Evolutionary conservation across 495 filamentous ascomycete genomes (phyloP).

Genomic region (Oidiodendron maius): DNA sequence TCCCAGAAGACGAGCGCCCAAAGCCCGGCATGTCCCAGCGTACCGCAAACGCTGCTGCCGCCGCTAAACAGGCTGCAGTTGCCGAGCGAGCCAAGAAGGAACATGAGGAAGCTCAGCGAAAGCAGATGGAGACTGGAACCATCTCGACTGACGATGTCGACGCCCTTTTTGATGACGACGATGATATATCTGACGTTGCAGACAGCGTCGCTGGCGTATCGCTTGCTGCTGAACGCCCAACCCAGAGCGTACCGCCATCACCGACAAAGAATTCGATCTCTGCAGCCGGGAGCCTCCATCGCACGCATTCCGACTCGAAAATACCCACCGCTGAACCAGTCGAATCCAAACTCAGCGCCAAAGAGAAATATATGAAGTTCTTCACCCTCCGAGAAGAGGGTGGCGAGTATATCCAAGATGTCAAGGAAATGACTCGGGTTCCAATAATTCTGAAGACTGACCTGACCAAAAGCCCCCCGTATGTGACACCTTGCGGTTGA

Average conservation of each 20-base stretch:
- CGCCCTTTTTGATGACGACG: constrained; percentile 90
- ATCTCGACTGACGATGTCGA: constrained; percentile 87
- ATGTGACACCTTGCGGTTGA: constrained; percentile 39
- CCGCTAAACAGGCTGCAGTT: constrained; percentile 72
- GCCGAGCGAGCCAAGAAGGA: constrained; percentile 74
- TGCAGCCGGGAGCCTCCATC: constrained; percentile 66
- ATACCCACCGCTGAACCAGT: constrained; percentile 65
- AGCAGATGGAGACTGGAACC: constrained; percentile 88
- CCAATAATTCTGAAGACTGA: constrained; percentile 98
- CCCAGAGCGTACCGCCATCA: constrained; percentile 92
- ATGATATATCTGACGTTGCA: constrained; percentile 77
- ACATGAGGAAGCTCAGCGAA: constrained; percentile 77
- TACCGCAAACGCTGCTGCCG: constrained; percentile 66
- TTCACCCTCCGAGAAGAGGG: constrained; percentile 89
- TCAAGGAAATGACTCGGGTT: constrained; percentile 93
- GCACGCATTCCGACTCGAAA: constrained; percentile 88
- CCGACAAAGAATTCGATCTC: constrained; percentile 72
- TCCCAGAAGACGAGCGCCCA: constrained; percentile 94
- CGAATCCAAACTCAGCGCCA: constrained; percentile 79
- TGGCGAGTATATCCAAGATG: constrained; percentile 95
- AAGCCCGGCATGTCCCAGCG: constrained; percentile 64
- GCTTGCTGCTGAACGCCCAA: constrained; percentile 74
- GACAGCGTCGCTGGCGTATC: constrained; percentile 83
- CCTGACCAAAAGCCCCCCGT: constrained; percentile 97
- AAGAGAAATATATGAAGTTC: constrained; percentile 89